Evolutionary conservation across 2,329 filamentous ascomycete genomes (phyloP), one percentile per base, ranked within the genome.

Genomic region (Monosporascus sp.): DNA sequence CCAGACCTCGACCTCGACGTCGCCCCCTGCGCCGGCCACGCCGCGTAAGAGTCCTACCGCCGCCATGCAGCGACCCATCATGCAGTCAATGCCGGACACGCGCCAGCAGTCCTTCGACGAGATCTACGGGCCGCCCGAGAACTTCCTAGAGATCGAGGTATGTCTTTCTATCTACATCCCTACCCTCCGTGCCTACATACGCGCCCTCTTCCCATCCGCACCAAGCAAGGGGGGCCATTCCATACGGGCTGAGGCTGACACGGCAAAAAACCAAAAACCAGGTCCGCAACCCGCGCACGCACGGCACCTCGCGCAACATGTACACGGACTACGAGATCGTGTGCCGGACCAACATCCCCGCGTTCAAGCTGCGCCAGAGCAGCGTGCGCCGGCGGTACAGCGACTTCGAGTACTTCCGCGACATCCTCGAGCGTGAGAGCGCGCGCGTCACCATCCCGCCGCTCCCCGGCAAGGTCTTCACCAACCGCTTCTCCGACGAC

Each of bases 311-410:
- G 60, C 89, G 94, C 63, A 84, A 85, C 76, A 96, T 96, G 91
- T 97, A 97, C 79, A 99, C 94, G 51, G 94, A 95, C 74, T 99
- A 97, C 79, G 92, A 97, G 74, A 97, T 99, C 68, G 82, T 96
- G 65, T 96, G 94, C 78, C 87, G 89, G 65, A 99, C 94, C 74
- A 99, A 99, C 77, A 99, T 99, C 69, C 94, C 94, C 54, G 92
- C 94, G 64, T 99, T 99, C 82, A 97, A 97, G 78, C 85, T 97
- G 64, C 91, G 92, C 62, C 84, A 89, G 70, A 91, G 86, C 60
- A 84, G 86, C 63, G 94, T 99, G 58, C 91, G 92, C 63, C 86
- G 94, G 58, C 90, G 94, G 50, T 99, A 99, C 78, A 94, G 88
- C 53, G 94, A 99, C 73, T 99, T 99, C 71, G 94, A 99, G 76